These are phyloP conservation scores for Cardiospermum halicacabum DNA, from an alignment of 345 rosid species.

Conservation along the genomic window DNA sequence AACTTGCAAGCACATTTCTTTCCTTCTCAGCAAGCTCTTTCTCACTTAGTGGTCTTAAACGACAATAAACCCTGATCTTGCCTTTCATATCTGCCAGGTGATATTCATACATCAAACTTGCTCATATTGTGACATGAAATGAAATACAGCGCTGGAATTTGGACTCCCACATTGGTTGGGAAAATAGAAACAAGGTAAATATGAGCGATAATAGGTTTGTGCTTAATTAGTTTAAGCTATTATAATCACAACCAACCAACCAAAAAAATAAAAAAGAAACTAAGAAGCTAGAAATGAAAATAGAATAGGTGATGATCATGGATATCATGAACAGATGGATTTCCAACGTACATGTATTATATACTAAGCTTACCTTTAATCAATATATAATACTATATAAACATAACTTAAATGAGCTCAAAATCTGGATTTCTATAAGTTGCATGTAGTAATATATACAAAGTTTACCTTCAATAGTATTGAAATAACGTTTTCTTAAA, in stretches of 20 bases:
- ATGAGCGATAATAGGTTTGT: no score
- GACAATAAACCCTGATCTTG: slow-evolving; percentile 88
- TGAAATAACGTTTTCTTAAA: slow-evolving; percentile 78
- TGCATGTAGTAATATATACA: background rate
- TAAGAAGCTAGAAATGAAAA: no score
- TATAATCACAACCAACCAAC: no score
- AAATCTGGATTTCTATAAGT: background rate
- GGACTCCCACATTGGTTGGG: no score
- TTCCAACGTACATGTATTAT: no score
- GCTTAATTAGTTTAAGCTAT: no score
- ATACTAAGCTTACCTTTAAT: no score
- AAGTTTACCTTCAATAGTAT: slow-evolving; percentile 81
- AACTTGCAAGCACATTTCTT: slow-evolving; percentile 34
- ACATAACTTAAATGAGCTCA: background rate
- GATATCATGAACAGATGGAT: no score
- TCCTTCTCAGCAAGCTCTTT: slow-evolving; percentile 66
- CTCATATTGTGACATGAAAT: background rate
- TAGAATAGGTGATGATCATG: no score
- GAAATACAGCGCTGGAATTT: no score
- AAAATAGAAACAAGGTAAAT: no score
- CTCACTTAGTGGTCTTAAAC: slow-evolving; percentile 75
- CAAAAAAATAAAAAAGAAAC: no score
- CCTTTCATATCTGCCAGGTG: slow-evolving; percentile 89
- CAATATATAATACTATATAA: slow-evolving; percentile 1
- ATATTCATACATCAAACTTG: slow-evolving; percentile 8